Percentiles rank a stretch among this genome's conserved stretches.
Conservation (phyloP, 257 asterid species). For the Dorcoceras hygrometricum region DNA sequence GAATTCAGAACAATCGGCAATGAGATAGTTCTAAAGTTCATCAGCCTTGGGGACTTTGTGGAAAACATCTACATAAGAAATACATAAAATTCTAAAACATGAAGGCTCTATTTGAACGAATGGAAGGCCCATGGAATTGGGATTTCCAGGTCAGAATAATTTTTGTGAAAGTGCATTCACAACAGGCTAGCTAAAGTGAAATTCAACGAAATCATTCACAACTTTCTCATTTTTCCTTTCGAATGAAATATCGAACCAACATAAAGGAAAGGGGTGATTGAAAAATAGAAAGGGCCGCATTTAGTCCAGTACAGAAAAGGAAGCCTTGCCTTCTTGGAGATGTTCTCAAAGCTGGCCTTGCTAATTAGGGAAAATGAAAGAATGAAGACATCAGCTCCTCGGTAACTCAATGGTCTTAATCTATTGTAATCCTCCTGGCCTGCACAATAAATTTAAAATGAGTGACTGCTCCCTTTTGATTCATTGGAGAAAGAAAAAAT, state of each 20-base stretch:
- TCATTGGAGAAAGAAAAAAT: background rate
- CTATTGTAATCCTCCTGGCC: slow-evolving; percentile 92
- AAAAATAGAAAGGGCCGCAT: background rate
- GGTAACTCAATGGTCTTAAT: slow-evolving; percentile 84
- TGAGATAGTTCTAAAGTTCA: background rate
- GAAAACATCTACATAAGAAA: background rate
- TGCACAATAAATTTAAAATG: slow-evolving; percentile 27
- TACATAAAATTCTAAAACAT: too few relatives aligned
- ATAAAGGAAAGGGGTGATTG: background rate
- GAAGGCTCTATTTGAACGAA: background rate
- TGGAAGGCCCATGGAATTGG: background rate
- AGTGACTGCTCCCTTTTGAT: slow-evolving; percentile 20
- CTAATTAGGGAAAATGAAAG: slow-evolving; percentile 89
- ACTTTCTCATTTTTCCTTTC: background rate
- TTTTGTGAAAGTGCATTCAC: background rate
- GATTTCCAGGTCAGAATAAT: background rate
- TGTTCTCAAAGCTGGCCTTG: slow-evolving; percentile 86
- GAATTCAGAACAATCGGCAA: slow-evolving; percentile 19
- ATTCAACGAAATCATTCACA: background rate
- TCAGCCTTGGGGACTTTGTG: background rate
- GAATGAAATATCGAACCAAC: background rate
- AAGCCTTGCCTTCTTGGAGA: slow-evolving; percentile 59
- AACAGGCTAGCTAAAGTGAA: background rate
- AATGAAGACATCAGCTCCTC: slow-evolving; percentile 93
- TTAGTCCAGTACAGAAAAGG: background rate